phyloP scores from a whole-genome alignment of 2,329 filamentous ascomycete species.

The Stemphylium vesicarium region DNA sequence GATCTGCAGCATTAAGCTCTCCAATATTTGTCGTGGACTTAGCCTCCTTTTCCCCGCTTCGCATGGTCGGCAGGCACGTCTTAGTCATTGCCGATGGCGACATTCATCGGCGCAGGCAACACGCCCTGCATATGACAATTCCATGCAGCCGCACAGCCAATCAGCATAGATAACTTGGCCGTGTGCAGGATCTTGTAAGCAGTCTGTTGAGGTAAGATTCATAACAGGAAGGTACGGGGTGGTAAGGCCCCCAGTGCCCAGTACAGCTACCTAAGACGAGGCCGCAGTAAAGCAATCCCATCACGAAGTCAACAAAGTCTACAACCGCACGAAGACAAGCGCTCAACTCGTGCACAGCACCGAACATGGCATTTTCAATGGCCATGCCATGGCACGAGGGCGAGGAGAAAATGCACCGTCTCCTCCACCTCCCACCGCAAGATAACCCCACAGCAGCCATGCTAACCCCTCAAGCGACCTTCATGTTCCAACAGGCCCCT shows the following conservation, averaged over 20 bases:
- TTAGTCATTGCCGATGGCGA: neutral
- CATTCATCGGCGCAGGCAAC: neutral
- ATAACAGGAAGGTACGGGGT: no score
- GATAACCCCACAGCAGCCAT: slow-evolving; percentile 72
- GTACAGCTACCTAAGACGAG: no score
- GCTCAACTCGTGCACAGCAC: no score
- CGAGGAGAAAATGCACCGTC: slow-evolving; percentile 68
- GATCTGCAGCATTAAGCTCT: no score
- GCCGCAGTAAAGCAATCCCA: no score
- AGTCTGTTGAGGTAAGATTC: neutral
- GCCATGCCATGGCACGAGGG: slow-evolving; percentile 67
- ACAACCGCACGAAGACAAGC: no score
- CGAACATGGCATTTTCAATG: slow-evolving; percentile 53
- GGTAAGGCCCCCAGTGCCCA: no score
- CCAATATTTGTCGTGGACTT: neutral
- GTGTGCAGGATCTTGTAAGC: no score
- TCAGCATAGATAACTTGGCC: no score
- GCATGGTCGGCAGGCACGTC: neutral
- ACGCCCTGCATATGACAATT: neutral
- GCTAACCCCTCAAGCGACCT: slow-evolving; percentile 66
- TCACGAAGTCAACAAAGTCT: neutral
- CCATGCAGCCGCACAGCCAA: neutral
- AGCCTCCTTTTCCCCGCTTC: neutral
- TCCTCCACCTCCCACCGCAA: slow-evolving; percentile 63
- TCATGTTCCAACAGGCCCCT: slow-evolving; percentile 67